phyloP scores from a whole-genome alignment of 1,284 basidiomycete species.

The Leccinum pachyderme region DNA sequence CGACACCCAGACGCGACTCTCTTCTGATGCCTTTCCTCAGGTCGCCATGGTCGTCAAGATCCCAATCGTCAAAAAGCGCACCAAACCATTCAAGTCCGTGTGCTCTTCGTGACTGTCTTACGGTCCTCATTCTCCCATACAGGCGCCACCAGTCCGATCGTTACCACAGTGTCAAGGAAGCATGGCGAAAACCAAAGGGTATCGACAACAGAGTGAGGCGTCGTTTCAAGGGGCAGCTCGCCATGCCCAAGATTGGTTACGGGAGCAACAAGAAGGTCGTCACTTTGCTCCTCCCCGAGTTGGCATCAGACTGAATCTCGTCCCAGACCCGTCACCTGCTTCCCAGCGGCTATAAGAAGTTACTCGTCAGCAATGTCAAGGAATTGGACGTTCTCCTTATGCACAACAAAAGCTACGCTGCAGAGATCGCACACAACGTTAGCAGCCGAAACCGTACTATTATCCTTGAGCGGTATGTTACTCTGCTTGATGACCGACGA shows the following conservation, averaged over 20 bases:
- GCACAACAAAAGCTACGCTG: conserved; percentile 98
- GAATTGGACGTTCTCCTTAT: conserved; percentile 93
- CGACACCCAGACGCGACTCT: conserved; percentile 1
- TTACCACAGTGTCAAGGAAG: conserved; percentile 92
- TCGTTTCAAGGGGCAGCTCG: conserved; percentile 92
- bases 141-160: conserved; percentile 98
- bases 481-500: not conserved
- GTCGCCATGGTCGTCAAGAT: conserved; percentile 80
- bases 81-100: conserved; percentile 89
- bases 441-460: conserved; percentile 94
- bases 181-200: conserved; percentile 98
- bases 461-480: conserved; percentile 82
- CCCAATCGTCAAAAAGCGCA: conserved; percentile 95
- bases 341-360: conserved; percentile 92
- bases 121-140: conserved; percentile 23
- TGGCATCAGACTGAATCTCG: conserved; percentile 8
- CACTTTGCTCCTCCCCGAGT: conserved; percentile 1
- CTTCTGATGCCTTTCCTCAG: conserved; percentile 34
- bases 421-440: conserved; percentile 97
- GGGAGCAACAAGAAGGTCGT: conserved; percentile 79
- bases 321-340: conserved; percentile 85
- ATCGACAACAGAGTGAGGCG: conserved; percentile 94
- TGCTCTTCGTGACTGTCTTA: not conserved
- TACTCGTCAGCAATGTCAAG: conserved; percentile 88
- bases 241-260: conserved; percentile 95